Conservation (phyloP, 208 protist species). For the Trypanosoma congolense region DNA sequence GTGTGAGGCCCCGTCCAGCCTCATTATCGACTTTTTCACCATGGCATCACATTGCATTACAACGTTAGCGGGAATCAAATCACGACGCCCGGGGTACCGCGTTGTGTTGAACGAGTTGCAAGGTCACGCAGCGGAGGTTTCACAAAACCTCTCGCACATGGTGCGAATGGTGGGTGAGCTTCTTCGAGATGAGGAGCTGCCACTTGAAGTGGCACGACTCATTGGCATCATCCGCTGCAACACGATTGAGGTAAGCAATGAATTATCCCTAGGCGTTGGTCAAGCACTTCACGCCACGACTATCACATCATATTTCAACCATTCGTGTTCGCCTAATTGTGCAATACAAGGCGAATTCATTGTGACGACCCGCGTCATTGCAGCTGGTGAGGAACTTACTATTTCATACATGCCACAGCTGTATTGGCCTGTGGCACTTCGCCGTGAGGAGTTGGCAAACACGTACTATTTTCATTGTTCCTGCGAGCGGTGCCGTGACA, state of each 20-base stretch:
- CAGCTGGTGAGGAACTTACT: conserved; percentile 61
- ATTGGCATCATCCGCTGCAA: conserved; percentile 80
- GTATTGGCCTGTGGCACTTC: conserved; percentile 71
- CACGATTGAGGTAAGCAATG: conserved; percentile 58
- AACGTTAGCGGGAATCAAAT: conserved; percentile 43
- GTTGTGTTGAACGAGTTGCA: conserved; percentile 34
- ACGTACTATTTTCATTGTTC: conserved; percentile 77
- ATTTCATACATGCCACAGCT: conserved; percentile 86
- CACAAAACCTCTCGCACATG: conserved; percentile 51
- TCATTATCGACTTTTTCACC: conserved; percentile 45
- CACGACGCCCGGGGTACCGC: conserved; percentile 33
- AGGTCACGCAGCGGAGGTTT: conserved; percentile 51
- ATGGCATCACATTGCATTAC: conserved; percentile 68
- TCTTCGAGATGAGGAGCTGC: conserved; percentile 19
- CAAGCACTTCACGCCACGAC: conserved; percentile 61
- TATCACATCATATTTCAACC: conserved; percentile 76
- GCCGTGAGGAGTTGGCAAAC: conserved; percentile 46
- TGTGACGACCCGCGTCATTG: conserved; percentile 53
- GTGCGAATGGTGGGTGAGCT: conserved; percentile 43
- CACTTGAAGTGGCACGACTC: conserved; percentile 31
- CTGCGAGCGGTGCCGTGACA: conserved; percentile 43
- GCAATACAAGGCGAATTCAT: conserved; percentile 53
- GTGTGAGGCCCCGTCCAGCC: conserved; percentile 27
- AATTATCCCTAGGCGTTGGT: conserved; percentile 56
- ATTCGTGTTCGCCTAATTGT: conserved; percentile 81